These are phyloP conservation scores for Syzygium syzygioides DNA, from an alignment of 441 rosid species.

Conservation along the genomic window DNA sequence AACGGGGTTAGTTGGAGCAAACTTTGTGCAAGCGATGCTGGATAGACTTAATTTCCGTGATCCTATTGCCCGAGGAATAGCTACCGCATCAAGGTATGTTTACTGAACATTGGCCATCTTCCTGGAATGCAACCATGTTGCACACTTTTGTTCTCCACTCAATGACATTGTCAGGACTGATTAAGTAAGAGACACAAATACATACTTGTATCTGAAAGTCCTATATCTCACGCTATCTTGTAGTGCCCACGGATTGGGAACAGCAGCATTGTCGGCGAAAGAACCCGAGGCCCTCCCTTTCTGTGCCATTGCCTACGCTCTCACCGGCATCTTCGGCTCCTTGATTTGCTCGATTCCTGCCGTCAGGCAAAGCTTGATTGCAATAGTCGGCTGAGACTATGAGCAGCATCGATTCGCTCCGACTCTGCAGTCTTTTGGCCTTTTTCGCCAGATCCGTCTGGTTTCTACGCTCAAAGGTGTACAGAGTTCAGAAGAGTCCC, in stretches of 20 bases:
- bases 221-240: neutral
- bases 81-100: constrained; percentile 84
- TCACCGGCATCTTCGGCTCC: constrained; percentile 89
- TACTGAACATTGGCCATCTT: neutral
- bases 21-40: constrained; percentile 78
- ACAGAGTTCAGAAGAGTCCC: neutral
- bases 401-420: neutral
- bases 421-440: fast-evolving
- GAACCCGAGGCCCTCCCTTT: constrained; percentile 98
- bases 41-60: constrained; percentile 66
- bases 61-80: constrained; percentile 92
- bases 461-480: neutral
- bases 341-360: constrained; percentile 78
- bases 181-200: neutral
- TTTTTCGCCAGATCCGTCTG: neutral
- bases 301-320: constrained; percentile 95
- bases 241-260: constrained; percentile 98
- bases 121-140: neutral
- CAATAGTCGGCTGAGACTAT: constrained; percentile 41
- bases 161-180: neutral
- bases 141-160: neutral
- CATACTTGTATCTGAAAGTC: neutral
- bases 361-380: constrained; percentile 77
- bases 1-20: constrained; percentile 87
- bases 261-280: constrained; percentile 93